phyloP scores from a whole-genome alignment of 1,284 basidiomycete species.

The Cronartium quercuum region DNA sequence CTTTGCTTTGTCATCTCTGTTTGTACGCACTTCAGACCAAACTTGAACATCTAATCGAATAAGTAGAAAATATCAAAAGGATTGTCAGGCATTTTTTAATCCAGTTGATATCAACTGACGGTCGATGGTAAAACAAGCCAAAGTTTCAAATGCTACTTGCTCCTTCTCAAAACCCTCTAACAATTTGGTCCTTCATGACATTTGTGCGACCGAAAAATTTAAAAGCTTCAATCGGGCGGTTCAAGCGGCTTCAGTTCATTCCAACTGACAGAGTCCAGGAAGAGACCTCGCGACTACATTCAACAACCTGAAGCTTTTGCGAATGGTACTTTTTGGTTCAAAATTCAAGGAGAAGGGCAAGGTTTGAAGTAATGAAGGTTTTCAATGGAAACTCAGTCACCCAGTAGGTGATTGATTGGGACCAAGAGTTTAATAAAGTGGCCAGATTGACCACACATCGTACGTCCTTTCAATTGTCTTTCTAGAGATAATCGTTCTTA shows the following conservation, averaged over 20 bases:
- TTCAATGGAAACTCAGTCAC: background rate
- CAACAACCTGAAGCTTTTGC: background rate
- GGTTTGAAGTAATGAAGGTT: background rate
- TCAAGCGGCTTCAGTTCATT: background rate
- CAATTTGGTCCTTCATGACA: background rate
- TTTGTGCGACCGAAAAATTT: constrained; percentile 9
- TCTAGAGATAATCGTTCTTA: no score
- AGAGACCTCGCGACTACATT: constrained; percentile 2
- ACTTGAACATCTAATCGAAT: constrained; percentile 9
- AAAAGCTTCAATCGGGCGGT: constrained; percentile 6
- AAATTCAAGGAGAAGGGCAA: background rate
- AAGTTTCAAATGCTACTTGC: constrained; percentile 49
- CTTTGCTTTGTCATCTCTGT: constrained; percentile 47
- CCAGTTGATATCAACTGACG: constrained; percentile 45
- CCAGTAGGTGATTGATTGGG: background rate
- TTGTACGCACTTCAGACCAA: constrained; percentile 42
- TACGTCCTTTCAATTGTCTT: no score
- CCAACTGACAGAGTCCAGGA: background rate
- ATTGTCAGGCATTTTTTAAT: constrained; percentile 49
- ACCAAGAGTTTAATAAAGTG: background rate
- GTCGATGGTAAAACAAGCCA: constrained; percentile 52
- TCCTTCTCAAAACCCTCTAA: constrained; percentile 42
- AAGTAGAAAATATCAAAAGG: constrained; percentile 45
- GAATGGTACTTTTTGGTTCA: constrained; percentile 47
- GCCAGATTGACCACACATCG: background rate